Evolutionary conservation across 148 eudicot genomes (phyloP).

Genomic region (Camellia granthamiana): DNA sequence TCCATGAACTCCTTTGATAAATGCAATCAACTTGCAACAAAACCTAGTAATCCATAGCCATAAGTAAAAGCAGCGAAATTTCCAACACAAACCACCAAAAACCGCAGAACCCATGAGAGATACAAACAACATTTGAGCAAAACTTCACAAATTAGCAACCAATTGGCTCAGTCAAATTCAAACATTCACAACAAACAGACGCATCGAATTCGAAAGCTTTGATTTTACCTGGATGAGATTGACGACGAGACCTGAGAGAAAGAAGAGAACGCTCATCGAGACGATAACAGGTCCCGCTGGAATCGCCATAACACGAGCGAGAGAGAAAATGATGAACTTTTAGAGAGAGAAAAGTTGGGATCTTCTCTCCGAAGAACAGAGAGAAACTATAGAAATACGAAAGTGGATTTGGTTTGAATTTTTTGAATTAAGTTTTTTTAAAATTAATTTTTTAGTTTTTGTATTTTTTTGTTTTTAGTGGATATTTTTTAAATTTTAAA

Average conservation of each 20-base stretch:
- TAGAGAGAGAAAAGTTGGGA: conserved; percentile 15
- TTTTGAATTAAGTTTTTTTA: too few relatives aligned
- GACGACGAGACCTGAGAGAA: conserved; percentile 73
- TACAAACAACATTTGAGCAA: not conserved
- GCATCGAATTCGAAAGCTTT: not conserved
- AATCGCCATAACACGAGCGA: conserved; percentile 49
- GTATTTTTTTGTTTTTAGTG: too few relatives aligned
- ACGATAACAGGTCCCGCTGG: conserved; percentile 72
- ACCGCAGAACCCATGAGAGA: not conserved
- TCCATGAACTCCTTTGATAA: too few relatives aligned
- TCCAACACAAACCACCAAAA: too few relatives aligned
- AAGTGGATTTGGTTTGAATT: too few relatives aligned
- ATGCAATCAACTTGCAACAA: too few relatives aligned
- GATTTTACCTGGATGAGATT: conserved; percentile 63
- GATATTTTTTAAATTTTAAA: too few relatives aligned
- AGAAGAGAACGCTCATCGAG: conserved; percentile 72
- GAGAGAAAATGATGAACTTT: not conserved
- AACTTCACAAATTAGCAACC: not conserved
- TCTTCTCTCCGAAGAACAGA: not conserved
- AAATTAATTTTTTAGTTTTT: too few relatives aligned
- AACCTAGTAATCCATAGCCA: too few relatives aligned
- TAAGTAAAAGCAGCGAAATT: too few relatives aligned
- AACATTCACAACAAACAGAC: not conserved
- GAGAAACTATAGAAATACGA: not conserved
- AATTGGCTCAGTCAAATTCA: conserved; percentile 4